A percentile compares a stretch with the other conserved stretches of the same genome.
These are phyloP conservation scores for Malbranchea cinnamomea DNA, from an alignment of 2,329 filamentous ascomycete genomes.

Conservation along the genomic window DNA sequence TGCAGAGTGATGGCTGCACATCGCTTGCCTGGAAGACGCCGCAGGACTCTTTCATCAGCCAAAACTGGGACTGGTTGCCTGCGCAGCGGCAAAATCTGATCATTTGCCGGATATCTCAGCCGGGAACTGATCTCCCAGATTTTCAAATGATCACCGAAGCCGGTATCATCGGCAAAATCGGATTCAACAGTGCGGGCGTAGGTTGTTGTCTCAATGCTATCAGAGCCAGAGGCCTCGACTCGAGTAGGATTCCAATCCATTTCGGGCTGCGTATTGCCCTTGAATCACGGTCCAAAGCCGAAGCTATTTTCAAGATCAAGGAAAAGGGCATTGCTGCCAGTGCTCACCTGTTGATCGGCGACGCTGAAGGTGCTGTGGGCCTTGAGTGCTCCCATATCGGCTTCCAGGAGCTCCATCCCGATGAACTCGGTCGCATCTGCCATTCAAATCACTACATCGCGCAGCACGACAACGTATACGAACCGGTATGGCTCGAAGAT, in stretches of 20 bases:
- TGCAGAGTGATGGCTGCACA: conserved; percentile 44
- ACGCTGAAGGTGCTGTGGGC: conserved; percentile 32
- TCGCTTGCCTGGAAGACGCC: conserved; percentile 36
- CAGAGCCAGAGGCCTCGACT: conserved; percentile 33
- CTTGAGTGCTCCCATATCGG: conserved; percentile 31
- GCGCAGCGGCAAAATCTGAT: no score
- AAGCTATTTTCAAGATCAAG: conserved; percentile 32
- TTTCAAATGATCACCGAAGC: conserved; percentile 43
- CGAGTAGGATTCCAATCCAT: conserved; percentile 37
- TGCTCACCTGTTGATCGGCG: conserved; percentile 40
- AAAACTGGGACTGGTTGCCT: conserved; percentile 49
- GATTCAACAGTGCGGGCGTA: conserved; percentile 39
- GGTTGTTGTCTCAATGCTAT: conserved; percentile 44
- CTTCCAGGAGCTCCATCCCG: conserved; percentile 9
- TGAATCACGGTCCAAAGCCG: conserved; percentile 30
- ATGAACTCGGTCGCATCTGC: conserved; percentile 10
- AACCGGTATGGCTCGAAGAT: conserved; percentile 13
- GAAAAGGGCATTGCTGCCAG: conserved; percentile 36
- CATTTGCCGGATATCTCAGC: no score
- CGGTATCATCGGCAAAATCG: conserved; percentile 44
- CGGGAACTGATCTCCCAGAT: no score
- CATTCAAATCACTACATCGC: conserved; percentile 21
- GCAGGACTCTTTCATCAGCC: conserved; percentile 28
- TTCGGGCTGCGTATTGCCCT: conserved; percentile 38
- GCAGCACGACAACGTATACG: conserved; percentile 11